These are phyloP conservation scores for Jackrogersella multiformis DNA, from an alignment of 495 filamentous ascomycete genomes.

Conservation along the genomic window DNA sequence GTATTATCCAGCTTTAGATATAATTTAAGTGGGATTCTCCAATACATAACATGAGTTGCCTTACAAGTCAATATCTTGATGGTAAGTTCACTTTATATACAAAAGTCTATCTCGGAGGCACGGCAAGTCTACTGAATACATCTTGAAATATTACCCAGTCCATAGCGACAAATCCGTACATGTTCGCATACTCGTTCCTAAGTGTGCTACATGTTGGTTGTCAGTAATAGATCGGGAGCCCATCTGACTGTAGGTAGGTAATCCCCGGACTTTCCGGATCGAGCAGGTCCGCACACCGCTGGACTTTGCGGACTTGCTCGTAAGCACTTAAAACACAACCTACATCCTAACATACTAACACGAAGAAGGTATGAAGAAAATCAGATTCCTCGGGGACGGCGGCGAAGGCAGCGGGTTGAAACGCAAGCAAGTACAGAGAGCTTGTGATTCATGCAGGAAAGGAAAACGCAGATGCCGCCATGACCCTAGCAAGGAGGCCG, in stretches of 20 bases:
- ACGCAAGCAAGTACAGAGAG: constrained; percentile 32
- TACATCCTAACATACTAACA: background rate
- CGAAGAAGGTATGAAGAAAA: constrained; percentile 28
- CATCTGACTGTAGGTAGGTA: background rate
- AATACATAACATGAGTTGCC: background rate
- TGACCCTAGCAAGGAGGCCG: background rate
- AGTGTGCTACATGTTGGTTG: background rate
- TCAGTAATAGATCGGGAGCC: background rate
- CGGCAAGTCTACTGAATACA: background rate
- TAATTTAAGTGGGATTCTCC: background rate
- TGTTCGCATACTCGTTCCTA: background rate
- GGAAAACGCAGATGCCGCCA: constrained; percentile 36
- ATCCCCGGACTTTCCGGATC: constrained; percentile 28
- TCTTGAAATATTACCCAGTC: background rate
- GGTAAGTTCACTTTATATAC: background rate
- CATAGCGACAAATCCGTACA: background rate
- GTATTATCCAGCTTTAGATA: constrained; percentile 1
- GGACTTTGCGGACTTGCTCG: constrained; percentile 15
- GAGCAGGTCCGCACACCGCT: constrained; percentile 27
- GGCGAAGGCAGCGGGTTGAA: constrained; percentile 32
- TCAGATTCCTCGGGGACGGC: constrained; percentile 36
- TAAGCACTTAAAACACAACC: background rate
- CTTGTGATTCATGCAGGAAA: constrained; percentile 41
- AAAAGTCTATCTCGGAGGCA: constrained; percentile 1
- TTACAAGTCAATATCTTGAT: background rate